Conservation (phyloP, 2,329 filamentous ascomycete species). For the Lachnellula arida region DNA sequence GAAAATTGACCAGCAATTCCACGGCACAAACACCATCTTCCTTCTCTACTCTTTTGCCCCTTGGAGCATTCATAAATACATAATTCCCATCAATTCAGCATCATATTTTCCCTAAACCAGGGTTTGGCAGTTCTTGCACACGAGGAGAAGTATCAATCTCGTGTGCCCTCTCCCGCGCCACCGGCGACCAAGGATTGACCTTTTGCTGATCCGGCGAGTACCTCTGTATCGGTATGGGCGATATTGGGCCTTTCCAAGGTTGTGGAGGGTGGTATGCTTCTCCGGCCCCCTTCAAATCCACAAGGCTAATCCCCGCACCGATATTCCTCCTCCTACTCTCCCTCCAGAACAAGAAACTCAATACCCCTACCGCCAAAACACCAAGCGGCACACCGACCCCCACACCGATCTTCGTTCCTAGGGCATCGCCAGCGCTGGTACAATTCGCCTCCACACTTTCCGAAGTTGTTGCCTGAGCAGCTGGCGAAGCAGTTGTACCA, state of each 20-base stretch:
- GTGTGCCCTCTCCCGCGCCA: background rate
- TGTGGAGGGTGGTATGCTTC: background rate
- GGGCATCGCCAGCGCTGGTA: background rate
- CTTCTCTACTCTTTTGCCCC: too few relatives aligned
- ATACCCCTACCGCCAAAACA: slow-evolving; percentile 12
- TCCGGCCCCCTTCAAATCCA: background rate
- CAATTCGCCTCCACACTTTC: background rate
- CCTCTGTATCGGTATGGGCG: background rate
- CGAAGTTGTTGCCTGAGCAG: background rate
- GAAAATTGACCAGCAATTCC: background rate
- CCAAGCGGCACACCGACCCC: slow-evolving; percentile 18
- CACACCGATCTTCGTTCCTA: slow-evolving; percentile 17
- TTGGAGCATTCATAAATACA: background rate
- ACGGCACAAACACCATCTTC: background rate
- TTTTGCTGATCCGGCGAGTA: background rate
- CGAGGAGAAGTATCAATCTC: background rate
- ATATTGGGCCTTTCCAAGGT: background rate
- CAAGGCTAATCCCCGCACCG: background rate
- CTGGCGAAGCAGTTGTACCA: background rate
- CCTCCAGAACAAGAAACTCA: slow-evolving; percentile 15
- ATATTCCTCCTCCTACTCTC: slow-evolving; percentile 7
- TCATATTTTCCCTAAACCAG: background rate
- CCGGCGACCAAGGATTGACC: background rate
- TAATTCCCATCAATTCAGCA: background rate
- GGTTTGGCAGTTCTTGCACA: background rate